These are phyloP conservation scores for Solanum arcanum DNA, from an alignment of 257 asterid genomes.

Conservation along the genomic window DNA sequence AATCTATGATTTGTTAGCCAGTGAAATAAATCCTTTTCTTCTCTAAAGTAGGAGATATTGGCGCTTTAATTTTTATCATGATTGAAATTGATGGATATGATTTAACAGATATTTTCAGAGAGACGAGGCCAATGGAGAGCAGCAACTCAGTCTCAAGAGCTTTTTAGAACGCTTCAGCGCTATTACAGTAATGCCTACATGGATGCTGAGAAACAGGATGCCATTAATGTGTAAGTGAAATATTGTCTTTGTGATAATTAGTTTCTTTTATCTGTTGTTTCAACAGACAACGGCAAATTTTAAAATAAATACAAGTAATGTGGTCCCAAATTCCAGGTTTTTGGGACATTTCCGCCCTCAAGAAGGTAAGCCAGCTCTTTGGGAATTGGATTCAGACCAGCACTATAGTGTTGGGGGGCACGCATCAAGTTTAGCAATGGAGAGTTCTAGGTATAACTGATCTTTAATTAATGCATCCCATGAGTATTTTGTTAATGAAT, in stretches of 20 bases:
- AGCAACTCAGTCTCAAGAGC: slow-evolving; percentile 82
- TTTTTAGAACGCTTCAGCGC: slow-evolving; percentile 75
- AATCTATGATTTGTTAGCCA: not conserved
- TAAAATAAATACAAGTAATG: not conserved
- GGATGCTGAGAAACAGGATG: slow-evolving; percentile 92
- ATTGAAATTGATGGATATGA: not conserved
- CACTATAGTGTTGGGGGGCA: slow-evolving; percentile 53
- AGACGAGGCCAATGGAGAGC: slow-evolving; percentile 95
- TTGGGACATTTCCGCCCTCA: slow-evolving; percentile 94
- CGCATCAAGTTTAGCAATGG: slow-evolving; percentile 39
- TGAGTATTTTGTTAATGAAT: not conserved
- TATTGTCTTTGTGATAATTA: not conserved
- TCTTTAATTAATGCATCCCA: not conserved
- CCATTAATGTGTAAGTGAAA: slow-evolving; percentile 72
- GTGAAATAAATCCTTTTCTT: not conserved
- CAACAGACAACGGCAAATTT: not conserved
- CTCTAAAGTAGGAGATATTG: not conserved
- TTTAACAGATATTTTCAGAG: slow-evolving; percentile 75
- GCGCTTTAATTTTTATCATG: not conserved
- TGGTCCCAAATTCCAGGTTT: slow-evolving; percentile 35
- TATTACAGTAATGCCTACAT: slow-evolving; percentile 74
- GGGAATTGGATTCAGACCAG: slow-evolving; percentile 91
- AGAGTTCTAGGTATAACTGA: slow-evolving; percentile 40
- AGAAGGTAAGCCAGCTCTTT: slow-evolving; percentile 70
- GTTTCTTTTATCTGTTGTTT: not conserved